Conservation (phyloP, 2,329 filamentous ascomycete genomes). For the Aspergillus sp. region DNA sequence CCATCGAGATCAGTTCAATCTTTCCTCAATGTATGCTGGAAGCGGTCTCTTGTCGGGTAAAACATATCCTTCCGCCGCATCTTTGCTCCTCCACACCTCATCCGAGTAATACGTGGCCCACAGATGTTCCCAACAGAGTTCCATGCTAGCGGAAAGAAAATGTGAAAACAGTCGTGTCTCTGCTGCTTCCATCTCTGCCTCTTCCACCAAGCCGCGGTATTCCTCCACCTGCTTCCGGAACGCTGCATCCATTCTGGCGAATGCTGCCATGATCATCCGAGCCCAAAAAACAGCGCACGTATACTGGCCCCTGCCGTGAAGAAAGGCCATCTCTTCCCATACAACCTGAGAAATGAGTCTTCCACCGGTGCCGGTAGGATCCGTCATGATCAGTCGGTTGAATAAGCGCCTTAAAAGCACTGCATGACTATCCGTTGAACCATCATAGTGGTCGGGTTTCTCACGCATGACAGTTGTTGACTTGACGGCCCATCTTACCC, state of each 20-base stretch:
- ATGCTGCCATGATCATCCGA: background rate
- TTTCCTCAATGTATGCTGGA: no score
- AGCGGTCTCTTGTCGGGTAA: no score
- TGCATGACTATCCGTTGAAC: background rate
- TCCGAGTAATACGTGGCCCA: no score
- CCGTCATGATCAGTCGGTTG: background rate
- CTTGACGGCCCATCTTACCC: background rate
- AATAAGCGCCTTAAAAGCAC: background rate
- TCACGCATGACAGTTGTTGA: background rate
- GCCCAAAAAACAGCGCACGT: background rate
- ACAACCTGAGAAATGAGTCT: background rate
- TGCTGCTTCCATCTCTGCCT: no score
- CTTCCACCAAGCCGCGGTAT: no score
- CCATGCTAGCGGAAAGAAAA: no score
- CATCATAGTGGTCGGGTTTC: background rate
- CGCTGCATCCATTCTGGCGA: background rate
- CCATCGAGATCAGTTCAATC: no score
- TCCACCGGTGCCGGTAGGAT: background rate
- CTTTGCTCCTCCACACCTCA: no score
- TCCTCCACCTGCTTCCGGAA: background rate
- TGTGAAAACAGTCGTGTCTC: no score
- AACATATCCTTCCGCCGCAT: no score
- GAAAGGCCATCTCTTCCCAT: background rate
- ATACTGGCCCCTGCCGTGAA: background rate
- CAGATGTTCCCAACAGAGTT: no score